These are phyloP conservation scores for Termitomyces titanicus DNA, from an alignment of 768 basidiomycete species.

Conservation along the genomic window DNA sequence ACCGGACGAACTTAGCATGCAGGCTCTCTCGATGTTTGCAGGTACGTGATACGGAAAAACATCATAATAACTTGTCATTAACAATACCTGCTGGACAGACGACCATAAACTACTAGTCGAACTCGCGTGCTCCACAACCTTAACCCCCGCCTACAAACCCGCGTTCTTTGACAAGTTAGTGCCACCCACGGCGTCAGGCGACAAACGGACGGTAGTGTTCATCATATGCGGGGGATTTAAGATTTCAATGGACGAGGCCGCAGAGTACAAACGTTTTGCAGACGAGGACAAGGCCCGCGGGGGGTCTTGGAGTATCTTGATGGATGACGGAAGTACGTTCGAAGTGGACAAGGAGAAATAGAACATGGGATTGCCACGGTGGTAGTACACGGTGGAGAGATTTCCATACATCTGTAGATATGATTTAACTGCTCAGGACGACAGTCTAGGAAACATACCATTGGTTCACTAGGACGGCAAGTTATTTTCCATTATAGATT, in stretches of 20 bases:
- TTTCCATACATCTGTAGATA: background rate
- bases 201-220: conserved; percentile 48
- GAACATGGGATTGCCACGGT: background rate
- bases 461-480: background rate
- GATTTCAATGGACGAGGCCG: conserved; percentile 49
- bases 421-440: background rate
- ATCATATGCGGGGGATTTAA: conserved; percentile 75
- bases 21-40: conserved; percentile 50
- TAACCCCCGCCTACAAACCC: conserved; percentile 61
- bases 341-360: conserved; percentile 22
- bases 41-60: conserved; percentile 36
- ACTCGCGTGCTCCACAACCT: conserved; percentile 68
- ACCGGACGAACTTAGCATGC: conserved; percentile 70
- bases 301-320: conserved; percentile 33
- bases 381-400: background rate
- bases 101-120: conserved; percentile 77
- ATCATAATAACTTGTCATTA: background rate
- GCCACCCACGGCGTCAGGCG: conserved; percentile 25
- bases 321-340: conserved; percentile 36
- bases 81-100: conserved; percentile 34
- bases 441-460: background rate
- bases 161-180: conserved; percentile 52
- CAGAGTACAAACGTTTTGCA: conserved; percentile 41
- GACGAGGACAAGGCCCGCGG: conserved; percentile 28
- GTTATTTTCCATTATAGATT: background rate